phyloP scores from a whole-genome alignment of 768 basidiomycete genomes.

The Auriculariales sp. region DNA sequence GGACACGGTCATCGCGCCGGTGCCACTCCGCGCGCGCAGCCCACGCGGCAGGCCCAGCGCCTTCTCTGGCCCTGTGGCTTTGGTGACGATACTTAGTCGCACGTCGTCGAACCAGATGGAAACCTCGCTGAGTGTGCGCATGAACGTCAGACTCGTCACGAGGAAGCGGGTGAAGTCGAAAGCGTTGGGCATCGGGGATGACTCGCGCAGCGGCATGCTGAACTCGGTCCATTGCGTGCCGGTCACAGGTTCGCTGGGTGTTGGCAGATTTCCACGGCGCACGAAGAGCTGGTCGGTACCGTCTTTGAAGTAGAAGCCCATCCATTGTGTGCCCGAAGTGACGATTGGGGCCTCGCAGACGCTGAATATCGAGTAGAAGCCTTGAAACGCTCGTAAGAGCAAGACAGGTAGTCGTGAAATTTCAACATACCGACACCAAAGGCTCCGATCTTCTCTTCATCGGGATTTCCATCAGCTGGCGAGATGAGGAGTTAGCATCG shows the following conservation, averaged over 20 bases:
- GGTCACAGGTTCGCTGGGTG: slow-evolving; percentile 12
- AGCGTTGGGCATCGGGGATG: slow-evolving; percentile 59
- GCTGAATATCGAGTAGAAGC: slow-evolving; percentile 16
- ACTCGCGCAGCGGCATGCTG: slow-evolving; percentile 76
- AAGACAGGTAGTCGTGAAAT: slow-evolving; percentile 12
- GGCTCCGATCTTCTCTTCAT: slow-evolving; percentile 92
- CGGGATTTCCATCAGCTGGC: slow-evolving; percentile 85
- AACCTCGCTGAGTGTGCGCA: slow-evolving; percentile 61
- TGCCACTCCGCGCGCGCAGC: slow-evolving; percentile 39
- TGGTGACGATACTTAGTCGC: slow-evolving; percentile 50
- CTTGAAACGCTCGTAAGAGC: slow-evolving; percentile 7
- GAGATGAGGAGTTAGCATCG: no score
- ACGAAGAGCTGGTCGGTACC: slow-evolving; percentile 83
- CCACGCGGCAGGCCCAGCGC: slow-evolving; percentile 37
- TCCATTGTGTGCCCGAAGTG: slow-evolving; percentile 56
- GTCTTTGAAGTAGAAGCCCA: slow-evolving; percentile 95
- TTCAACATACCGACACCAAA: slow-evolving; percentile 59
- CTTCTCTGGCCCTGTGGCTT: slow-evolving; percentile 39
- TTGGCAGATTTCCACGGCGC: slow-evolving; percentile 53
- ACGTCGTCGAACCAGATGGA: slow-evolving; percentile 74
- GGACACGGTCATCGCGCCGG: slow-evolving; percentile 53
- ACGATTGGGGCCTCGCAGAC: slow-evolving; percentile 21
- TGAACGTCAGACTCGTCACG: slow-evolving; percentile 85
- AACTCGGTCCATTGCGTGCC: slow-evolving; percentile 67
- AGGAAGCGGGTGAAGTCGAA: slow-evolving; percentile 87